These are phyloP conservation scores for Pisolithus microcarpus DNA, from an alignment of 768 basidiomycete species.

Conservation along the genomic window DNA sequence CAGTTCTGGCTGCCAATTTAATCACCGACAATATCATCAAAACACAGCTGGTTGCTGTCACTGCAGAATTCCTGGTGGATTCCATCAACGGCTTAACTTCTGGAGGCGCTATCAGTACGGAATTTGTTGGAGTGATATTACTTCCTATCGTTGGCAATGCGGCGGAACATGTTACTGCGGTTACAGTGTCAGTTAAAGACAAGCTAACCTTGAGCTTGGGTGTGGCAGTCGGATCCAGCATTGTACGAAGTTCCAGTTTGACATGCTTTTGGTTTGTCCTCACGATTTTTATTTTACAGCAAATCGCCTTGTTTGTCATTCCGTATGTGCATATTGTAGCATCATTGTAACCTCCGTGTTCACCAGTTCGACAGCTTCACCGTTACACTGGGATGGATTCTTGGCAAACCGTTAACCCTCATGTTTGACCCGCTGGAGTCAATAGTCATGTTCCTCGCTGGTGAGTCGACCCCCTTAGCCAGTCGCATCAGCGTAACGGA, in stretches of 20 bases:
- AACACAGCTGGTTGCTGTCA: constrained; percentile 45
- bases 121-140: constrained; percentile 83
- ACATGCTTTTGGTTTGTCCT: not conserved
- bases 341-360: constrained; percentile 4
- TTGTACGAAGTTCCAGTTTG: constrained; percentile 39
- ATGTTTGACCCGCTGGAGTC: constrained; percentile 88
- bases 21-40: not conserved
- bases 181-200: constrained; percentile 85
- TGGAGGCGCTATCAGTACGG: constrained; percentile 51
- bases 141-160: constrained; percentile 91
- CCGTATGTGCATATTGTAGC: constrained; percentile 32
- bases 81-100: constrained; percentile 72
- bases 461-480: constrained; percentile 9
- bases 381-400: constrained; percentile 73
- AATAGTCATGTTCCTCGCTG: constrained; percentile 14
- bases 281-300: constrained; percentile 32
- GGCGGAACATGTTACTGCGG: constrained; percentile 88
- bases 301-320: constrained; percentile 67
- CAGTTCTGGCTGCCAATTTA: not conserved
- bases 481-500: not conserved
- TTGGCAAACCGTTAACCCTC: constrained; percentile 71
- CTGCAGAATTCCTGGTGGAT: constrained; percentile 64
- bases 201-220: constrained; percentile 82
- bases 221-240: constrained; percentile 83
- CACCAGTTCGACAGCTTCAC: constrained; percentile 45